Conservation (phyloP, 73 alveolate species). For the Blepharisma stoltei region DNA sequence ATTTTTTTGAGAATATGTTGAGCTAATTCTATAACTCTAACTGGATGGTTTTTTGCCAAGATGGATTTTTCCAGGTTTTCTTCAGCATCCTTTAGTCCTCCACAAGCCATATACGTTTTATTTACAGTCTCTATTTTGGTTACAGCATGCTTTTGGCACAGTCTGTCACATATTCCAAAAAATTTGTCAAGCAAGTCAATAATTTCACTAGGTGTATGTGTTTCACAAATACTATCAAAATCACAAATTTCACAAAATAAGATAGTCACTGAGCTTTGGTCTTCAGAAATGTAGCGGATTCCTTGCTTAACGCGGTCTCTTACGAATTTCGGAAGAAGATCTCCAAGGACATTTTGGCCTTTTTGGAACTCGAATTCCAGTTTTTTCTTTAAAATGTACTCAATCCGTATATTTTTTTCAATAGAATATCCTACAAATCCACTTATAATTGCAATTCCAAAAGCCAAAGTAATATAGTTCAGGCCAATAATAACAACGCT, state of each 20-base stretch:
- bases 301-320: slow-evolving; percentile 67
- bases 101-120: slow-evolving; percentile 76
- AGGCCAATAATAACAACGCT: not conserved
- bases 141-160: slow-evolving; percentile 48
- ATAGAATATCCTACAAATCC: slow-evolving; percentile 6
- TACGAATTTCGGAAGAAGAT: slow-evolving; percentile 65
- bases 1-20: slow-evolving; percentile 1
- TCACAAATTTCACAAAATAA: slow-evolving; percentile 65
- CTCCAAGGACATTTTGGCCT: slow-evolving; percentile 43
- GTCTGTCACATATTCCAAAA: slow-evolving; percentile 67
- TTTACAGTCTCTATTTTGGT: slow-evolving; percentile 81
- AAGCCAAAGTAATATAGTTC: not conserved
- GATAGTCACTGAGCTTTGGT: slow-evolving; percentile 65
- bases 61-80: slow-evolving; percentile 24
- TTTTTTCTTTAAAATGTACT: not conserved
- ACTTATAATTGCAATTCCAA: not conserved
- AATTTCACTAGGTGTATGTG: slow-evolving; percentile 47
- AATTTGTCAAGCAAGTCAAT: slow-evolving; percentile 56
- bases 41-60: slow-evolving; percentile 26
- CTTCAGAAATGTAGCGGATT: slow-evolving; percentile 60
- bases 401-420: slow-evolving; percentile 27
- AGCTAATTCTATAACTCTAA: not conserved
- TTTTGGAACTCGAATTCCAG: not conserved
- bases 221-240: slow-evolving; percentile 61
- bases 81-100: slow-evolving; percentile 71